phyloP scores from a whole-genome alignment of 2,329 filamentous ascomycete genomes.

The Lachnellula subtilissima region DNA sequence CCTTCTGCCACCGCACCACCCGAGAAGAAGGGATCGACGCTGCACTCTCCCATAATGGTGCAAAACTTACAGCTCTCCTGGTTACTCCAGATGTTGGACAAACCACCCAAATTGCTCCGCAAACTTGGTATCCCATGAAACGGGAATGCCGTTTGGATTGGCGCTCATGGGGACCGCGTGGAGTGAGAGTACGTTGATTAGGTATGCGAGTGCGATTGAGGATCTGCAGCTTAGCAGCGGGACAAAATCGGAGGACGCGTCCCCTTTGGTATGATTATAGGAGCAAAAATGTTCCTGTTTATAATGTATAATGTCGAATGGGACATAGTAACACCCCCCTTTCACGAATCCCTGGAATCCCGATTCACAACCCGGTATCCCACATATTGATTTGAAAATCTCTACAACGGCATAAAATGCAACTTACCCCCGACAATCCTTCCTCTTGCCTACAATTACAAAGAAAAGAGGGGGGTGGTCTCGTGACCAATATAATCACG shows the following conservation, averaged over 20 bases:
- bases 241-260: slow-evolving; percentile 40
- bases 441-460: no score
- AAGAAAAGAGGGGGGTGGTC: no score
- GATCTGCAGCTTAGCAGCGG: slow-evolving; percentile 45
- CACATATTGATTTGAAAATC: no score
- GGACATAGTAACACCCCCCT: no score
- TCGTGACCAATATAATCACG: no score
- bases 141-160: slow-evolving; percentile 58
- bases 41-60: slow-evolving; percentile 47
- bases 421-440: no score
- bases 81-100: slow-evolving; percentile 66
- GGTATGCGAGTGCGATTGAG: slow-evolving; percentile 60
- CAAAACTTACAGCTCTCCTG: slow-evolving; percentile 55
- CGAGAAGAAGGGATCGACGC: slow-evolving; percentile 66
- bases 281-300: slow-evolving; percentile 40
- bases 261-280: slow-evolving; percentile 51
- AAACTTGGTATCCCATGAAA: slow-evolving; percentile 68
- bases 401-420: no score
- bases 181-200: slow-evolving; percentile 52
- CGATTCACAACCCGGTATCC: no score
- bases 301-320: slow-evolving; percentile 16
- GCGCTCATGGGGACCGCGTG: slow-evolving; percentile 58
- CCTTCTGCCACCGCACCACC: slow-evolving; percentile 52
- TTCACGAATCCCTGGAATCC: no score
- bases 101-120: slow-evolving; percentile 64